Base-by-base conservation (phyloP, 2,329 filamentous ascomycete genomes). In the Tricladium varicosporioides region DNA sequence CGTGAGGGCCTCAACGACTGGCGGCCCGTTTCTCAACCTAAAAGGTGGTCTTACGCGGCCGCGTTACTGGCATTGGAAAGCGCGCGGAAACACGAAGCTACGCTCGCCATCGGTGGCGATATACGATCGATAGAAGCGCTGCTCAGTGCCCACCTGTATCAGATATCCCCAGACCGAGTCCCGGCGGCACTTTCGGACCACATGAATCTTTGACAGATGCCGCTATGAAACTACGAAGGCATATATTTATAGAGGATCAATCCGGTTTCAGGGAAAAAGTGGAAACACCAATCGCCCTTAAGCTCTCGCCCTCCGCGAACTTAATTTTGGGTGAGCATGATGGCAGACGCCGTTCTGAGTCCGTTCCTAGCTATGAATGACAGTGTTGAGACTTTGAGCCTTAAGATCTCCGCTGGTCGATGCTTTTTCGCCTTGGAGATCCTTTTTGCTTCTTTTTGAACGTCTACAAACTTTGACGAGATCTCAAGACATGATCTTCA, bases 161-260 rank as follows among this genome's bases (percentile, higher is more conserved):
- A 19, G 14, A 14, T 46, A 19, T 32, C 13, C n/a, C n/a, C 31
- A 22, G 16, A n/a, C 10, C 2, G 16, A n/a, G 36, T 11, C 2
- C 36, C 18, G n/a, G 36, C 31, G 5, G 13, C 33, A 42, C 16
- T 9, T 19, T 51, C 48, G 19, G 32, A 51, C 33, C 48, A 51
- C 33, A 16, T 13, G 48, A 51, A 51, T 42, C 48, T 51, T 43
- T 42, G 33, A 42, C 48, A 51, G 48, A 49, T 49, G 7, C 13
- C n/a, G 9, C 27, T 32, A 33, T 32, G 31, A 49, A 49, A 32
- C 22, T 2, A 33, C 31, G n/a, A 27, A 9, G 14, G n/a, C 18
- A 32, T 32, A 32, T 49, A 33, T 49, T 49, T 32, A 48, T 48
- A 47, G 45, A 47, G 22, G 45, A 47, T 13, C 45, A 7, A 18